These are phyloP conservation scores for Tulasnella sp. DNA, from an alignment of 768 basidiomycete genomes.

Conservation along the genomic window DNA sequence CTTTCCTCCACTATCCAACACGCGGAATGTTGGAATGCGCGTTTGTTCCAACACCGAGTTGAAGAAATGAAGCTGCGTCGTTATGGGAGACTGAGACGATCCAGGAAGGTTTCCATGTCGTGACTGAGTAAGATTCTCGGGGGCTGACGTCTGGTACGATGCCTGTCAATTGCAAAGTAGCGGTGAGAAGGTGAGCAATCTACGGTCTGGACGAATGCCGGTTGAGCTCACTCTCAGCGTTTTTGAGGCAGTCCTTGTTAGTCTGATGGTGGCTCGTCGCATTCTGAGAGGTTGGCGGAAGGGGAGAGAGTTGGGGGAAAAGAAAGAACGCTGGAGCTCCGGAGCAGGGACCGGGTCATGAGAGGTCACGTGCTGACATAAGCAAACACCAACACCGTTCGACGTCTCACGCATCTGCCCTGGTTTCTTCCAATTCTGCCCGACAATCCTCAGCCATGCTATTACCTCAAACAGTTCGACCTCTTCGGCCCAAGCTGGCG, in stretches of 20 bases:
- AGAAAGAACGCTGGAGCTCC: conserved; percentile 1
- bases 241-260: not conserved
- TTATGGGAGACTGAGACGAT: conserved; percentile 58
- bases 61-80: conserved; percentile 73
- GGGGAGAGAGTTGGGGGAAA: conserved; percentile 1
- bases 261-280: not conserved
- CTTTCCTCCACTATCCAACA: conserved; percentile 79
- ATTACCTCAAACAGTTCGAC: conserved; percentile 14
- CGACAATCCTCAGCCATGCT: conserved; percentile 30
- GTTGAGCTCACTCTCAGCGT: conserved; percentile 6
- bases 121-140: conserved; percentile 24
- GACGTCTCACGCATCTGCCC: not conserved
- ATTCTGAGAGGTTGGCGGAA: not conserved
- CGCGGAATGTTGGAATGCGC: conserved; percentile 82
- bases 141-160: conserved; percentile 30
- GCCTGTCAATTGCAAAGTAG: not conserved
- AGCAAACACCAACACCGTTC: conserved; percentile 12
- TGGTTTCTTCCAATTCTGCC: conserved; percentile 25
- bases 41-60: conserved; percentile 68
- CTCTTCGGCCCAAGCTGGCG: conserved; percentile 25
- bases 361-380: conserved; percentile 27
- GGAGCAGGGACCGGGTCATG: conserved; percentile 18
- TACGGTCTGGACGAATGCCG: not conserved
- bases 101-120: conserved; percentile 35
- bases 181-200: not conserved